Evolutionary conservation across 345 rosid genomes (phyloP).

Genomic region (Euphorbia tirucalli): DNA sequence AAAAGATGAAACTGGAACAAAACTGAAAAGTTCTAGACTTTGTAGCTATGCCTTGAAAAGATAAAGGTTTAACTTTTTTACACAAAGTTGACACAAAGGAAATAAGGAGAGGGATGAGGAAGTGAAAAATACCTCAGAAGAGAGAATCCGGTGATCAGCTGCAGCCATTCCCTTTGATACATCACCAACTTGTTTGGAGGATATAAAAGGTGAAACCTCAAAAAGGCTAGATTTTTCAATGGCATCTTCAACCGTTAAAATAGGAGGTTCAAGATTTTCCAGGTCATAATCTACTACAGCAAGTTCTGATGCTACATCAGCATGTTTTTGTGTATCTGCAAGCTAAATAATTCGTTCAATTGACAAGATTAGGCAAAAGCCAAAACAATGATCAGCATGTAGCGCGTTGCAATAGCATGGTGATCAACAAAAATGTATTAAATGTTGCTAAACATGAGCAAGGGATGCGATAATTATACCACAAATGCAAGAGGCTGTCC

Average conservation of each 20-base stretch:
- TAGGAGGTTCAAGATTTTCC: conserved; percentile 53
- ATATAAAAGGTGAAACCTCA: conserved; percentile 51
- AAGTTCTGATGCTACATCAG: conserved; percentile 62
- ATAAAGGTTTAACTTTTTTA: not conserved
- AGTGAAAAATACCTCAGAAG: conserved; percentile 49
- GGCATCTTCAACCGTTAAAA: conserved; percentile 81
- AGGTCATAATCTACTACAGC: conserved; percentile 61
- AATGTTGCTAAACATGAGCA: not conserved
- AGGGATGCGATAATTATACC: conserved; percentile 43
- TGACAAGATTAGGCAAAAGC: conserved; percentile 8
- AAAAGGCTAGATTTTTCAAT: conserved; percentile 60
- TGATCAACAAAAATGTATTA: not conserved
- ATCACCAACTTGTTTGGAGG: conserved; percentile 65
- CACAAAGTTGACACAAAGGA: not conserved
- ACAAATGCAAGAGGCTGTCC: conserved; percentile 78
- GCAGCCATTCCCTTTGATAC: conserved; percentile 69
- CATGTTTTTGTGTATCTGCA: conserved; percentile 83
- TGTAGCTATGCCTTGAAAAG: not conserved
- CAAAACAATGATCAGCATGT: not conserved
- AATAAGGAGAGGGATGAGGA: not conserved
- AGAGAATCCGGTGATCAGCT: conserved; percentile 67
- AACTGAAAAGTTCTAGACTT: not conserved
- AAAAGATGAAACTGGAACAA: not conserved
- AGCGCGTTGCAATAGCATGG: no score
- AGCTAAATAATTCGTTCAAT: conserved; percentile 43